A percentile compares a stretch with the other conserved stretches of the same genome.
Conservation (phyloP, 768 basidiomycete species). For the Megacollybia marginata region DNA sequence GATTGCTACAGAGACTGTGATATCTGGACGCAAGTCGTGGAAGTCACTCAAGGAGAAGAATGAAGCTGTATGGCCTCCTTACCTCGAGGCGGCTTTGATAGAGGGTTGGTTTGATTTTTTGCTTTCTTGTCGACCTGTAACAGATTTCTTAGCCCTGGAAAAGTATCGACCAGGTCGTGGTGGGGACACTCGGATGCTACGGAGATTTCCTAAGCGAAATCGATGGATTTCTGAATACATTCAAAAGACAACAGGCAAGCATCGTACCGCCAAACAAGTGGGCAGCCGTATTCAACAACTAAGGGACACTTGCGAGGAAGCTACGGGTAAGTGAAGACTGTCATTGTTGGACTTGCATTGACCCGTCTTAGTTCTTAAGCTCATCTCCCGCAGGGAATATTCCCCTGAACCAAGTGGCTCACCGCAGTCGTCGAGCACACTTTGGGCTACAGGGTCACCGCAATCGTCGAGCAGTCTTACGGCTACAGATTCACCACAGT, state of each 20-base stretch:
- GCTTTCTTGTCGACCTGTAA: conserved; percentile 1
- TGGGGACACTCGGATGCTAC: conserved; percentile 43
- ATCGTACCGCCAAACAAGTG: conserved; percentile 61
- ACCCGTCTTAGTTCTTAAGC: not conserved
- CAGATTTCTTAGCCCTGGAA: conserved; percentile 35
- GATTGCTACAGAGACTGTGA: conserved; percentile 1
- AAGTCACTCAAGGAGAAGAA: conserved; percentile 43
- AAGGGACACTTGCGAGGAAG: conserved; percentile 52
- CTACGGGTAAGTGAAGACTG: conserved; percentile 42
- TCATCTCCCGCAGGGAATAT: not conserved
- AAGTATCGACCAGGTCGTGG: conserved; percentile 47
- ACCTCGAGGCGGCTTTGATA: conserved; percentile 52
- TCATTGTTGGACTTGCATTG: not conserved
- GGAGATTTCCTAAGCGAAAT: conserved; percentile 61
- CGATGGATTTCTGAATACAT: conserved; percentile 61
- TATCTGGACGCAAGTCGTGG: conserved; percentile 43
- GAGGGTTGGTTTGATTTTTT: conserved; percentile 34
- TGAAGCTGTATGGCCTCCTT: conserved; percentile 59
- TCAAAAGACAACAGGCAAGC: conserved; percentile 42
- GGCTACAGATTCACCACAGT: no score
- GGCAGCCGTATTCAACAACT: conserved; percentile 65
- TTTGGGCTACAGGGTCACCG: no score
- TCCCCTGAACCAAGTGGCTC: not conserved
- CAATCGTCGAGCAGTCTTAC: no score
- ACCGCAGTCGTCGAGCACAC: no score